phyloP scores from a whole-genome alignment of 1,284 basidiomycete species.

The Pterula multifida region DNA sequence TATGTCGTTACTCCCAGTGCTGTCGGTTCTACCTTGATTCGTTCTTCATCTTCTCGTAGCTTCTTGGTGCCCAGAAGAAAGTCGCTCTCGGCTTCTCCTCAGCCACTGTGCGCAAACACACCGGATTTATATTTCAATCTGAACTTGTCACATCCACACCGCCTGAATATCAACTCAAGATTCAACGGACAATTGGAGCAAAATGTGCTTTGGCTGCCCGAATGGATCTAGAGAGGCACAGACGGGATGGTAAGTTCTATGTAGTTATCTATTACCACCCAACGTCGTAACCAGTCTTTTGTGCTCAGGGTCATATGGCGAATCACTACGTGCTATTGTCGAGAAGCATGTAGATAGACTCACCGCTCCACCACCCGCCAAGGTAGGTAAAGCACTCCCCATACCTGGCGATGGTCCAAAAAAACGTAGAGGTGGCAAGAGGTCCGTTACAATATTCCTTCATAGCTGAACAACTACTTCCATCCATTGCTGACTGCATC shows the following conservation, averaged over 20 bases:
- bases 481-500: conserved; percentile 2
- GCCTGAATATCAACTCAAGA: conserved; percentile 85
- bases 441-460: conserved; percentile 43
- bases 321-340: conserved; percentile 72
- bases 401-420: conserved; percentile 93
- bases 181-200: conserved; percentile 87
- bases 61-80: conserved; percentile 90
- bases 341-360: conserved; percentile 88
- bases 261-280: not conserved
- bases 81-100: conserved; percentile 79
- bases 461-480: conserved; percentile 3
- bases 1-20: conserved; percentile 25
- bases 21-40: conserved; percentile 3
- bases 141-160: conserved; percentile 79
- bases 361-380: conserved; percentile 88
- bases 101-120: conserved; percentile 78
- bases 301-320: conserved; percentile 67
- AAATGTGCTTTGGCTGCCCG: conserved; percentile 86
- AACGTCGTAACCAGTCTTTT: not conserved
- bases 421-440: conserved; percentile 90
- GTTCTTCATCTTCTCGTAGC: conserved; percentile 27
- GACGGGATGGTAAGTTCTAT: conserved; percentile 53
- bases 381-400: conserved; percentile 91
- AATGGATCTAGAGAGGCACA: conserved; percentile 79
- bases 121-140: conserved; percentile 93